Evolutionary conservation across 257 asterid species (phyloP), one percentile per base, ranked within the genome.

Genomic region (Verbena officinalis): DNA sequence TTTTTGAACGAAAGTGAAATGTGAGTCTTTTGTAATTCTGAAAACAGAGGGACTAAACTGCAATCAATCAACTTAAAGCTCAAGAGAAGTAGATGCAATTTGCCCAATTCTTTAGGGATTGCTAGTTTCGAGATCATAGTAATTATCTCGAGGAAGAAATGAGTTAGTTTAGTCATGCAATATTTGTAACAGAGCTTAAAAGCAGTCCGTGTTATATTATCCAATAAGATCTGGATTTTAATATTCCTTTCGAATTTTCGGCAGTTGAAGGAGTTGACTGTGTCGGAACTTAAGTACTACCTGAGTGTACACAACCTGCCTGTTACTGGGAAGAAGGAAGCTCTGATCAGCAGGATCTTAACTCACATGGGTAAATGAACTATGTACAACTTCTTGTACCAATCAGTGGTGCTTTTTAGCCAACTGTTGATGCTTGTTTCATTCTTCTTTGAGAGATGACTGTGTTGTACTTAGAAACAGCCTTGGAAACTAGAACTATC

Each of bases 241-340:
- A 3, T 13, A 14, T 16, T 62, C 58, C 16, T 57, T 46, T 36
- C 0, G 39, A 27, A 42, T 69, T 39, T 44, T 79, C 70, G 75
- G 77, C 96, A 92, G 98, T 80, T 93, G 70, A 93, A 93, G 86
- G 95, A 87, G 49, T 74, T 93, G 81, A 86, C 94, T 0, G 95
- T 90, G 61, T 40, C 60, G 7, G 91, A 93, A 79, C 78, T 93
- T 67, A 93, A 90, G 84, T 70, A 49, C 67, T 93, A 89, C 69
- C 83, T 93, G 72, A 63, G 57, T 1, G 89, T 83, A 23, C 80
- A 87, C 74, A 71, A 73, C 68, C 79, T 85, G 36, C 74, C 90
- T 16, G 77, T 90, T 56, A 61, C 90, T 39, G 98, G 98, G 64
- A 84, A 84, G 65, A 93, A 93, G 81, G 85, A 86, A 48, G 86